Evolutionary conservation across 2,329 filamentous ascomycete species (phyloP).

Genomic region (Alternaria infectoria): DNA sequence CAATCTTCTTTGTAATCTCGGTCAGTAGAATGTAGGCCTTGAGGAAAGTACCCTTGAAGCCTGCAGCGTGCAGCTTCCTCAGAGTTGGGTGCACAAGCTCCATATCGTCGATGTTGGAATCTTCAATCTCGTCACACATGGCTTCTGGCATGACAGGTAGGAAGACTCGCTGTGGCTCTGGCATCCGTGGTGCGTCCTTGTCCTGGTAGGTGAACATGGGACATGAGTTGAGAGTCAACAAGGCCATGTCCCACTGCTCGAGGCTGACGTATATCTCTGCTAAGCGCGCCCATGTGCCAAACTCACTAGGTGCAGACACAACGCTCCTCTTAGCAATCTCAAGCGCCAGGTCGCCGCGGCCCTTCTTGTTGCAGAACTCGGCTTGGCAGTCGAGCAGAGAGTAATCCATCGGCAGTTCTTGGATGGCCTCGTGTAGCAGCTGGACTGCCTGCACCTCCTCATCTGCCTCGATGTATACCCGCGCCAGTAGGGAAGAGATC

Average conservation of each 20-base stretch:
- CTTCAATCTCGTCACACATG: constrained; percentile 93
- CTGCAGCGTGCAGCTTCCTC: constrained; percentile 82
- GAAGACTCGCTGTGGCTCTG: constrained; percentile 85
- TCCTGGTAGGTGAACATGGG: constrained; percentile 99
- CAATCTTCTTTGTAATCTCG: constrained; percentile 94
- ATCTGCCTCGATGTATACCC: constrained; percentile 90
- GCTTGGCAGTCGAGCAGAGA: constrained; percentile 94
- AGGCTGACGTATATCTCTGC: constrained; percentile 92
- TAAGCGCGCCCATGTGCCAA: constrained; percentile 92
- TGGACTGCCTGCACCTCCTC: constrained; percentile 96
- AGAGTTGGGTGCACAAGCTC: constrained; percentile 89
- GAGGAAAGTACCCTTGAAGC: constrained; percentile 93
- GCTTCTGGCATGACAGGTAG: constrained; percentile 89
- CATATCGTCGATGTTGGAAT: constrained; percentile 76
- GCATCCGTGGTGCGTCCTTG: constrained; percentile 94
- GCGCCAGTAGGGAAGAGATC: constrained; percentile 89
- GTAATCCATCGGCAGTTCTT: constrained; percentile 96
- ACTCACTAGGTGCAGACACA: constrained; percentile 93
- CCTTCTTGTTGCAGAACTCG: constrained; percentile 88
- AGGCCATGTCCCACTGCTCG: constrained; percentile 95
- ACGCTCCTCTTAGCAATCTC: constrained; percentile 95
- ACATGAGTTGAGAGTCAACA: constrained; percentile 95
- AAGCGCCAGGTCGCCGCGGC: constrained; percentile 82
- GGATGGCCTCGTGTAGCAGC: constrained; percentile 83
- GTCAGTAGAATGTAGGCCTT: constrained; percentile 94